These are phyloP conservation scores for Dictyostelium capitatum DNA, from an alignment of 78 protist genomes.

Conservation along the genomic window DNA sequence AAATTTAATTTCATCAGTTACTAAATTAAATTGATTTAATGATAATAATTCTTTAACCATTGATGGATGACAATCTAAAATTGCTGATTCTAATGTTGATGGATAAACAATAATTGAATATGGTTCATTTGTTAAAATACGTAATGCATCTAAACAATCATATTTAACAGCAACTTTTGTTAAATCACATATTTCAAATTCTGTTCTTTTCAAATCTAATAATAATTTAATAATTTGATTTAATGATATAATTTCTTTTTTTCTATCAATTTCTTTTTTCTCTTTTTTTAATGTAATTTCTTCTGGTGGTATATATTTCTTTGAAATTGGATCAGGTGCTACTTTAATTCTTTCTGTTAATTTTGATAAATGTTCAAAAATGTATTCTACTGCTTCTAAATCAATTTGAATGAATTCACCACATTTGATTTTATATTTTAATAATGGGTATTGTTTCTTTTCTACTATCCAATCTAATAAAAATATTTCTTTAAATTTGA, in stretches of 20 bases:
- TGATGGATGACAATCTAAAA: background rate
- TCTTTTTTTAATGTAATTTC: background rate
- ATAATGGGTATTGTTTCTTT: background rate
- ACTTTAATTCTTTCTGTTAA: background rate
- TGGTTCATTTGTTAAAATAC: background rate
- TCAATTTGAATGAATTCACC: background rate
- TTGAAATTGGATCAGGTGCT: too few species aligned
- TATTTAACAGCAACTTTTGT: background rate
- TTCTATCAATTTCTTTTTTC: background rate
- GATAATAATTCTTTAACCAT: background rate
- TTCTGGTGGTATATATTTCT: too few species aligned
- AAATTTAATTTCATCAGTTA: background rate
- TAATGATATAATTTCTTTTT: background rate
- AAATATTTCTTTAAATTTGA: background rate
- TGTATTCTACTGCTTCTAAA: background rate
- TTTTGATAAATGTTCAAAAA: background rate
- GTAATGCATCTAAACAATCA: background rate
- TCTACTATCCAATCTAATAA: background rate
- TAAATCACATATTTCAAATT: background rate
- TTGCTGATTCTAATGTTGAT: background rate
- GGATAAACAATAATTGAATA: constrained; percentile 3
- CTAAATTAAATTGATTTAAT: background rate
- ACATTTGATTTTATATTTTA: background rate
- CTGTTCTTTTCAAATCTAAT: background rate
- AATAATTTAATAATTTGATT: background rate